A percentile compares a stretch with the other conserved stretches of the same genome.
phyloP scores from a whole-genome alignment of 768 basidiomycete genomes.

The Xanthoconium purpureum region DNA sequence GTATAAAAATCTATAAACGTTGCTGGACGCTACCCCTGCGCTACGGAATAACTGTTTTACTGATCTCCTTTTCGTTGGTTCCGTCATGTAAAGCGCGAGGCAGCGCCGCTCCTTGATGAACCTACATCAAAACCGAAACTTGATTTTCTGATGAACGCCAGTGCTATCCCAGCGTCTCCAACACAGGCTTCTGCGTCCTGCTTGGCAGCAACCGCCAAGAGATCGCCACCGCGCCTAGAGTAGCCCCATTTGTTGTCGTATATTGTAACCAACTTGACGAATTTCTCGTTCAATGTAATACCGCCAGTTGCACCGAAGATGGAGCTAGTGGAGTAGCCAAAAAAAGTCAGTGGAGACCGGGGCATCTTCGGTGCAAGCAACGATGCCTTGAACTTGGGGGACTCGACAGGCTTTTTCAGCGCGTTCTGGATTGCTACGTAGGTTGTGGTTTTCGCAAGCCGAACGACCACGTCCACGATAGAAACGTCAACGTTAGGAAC shows the following conservation, averaged over 20 bases:
- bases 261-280: constrained; percentile 96
- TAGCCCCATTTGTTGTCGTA: constrained; percentile 96
- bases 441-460: constrained; percentile 77
- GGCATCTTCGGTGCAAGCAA: constrained; percentile 90
- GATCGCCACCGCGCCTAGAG: constrained; percentile 89
- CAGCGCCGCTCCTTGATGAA: constrained; percentile 2
- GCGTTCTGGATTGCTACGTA: constrained; percentile 91
- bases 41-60: constrained; percentile 14
- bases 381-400: constrained; percentile 57
- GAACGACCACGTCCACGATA: constrained; percentile 95
- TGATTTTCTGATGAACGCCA: not conserved
- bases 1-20: constrained; percentile 8
- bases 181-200: constrained; percentile 48
- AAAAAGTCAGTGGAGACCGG: constrained; percentile 92
- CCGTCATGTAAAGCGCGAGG: not conserved
- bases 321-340: constrained; percentile 73
- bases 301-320: constrained; percentile 95
- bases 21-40: not conserved
- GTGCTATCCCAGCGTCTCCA: constrained; percentile 3
- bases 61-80: constrained; percentile 1
- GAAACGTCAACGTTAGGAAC: constrained; percentile 96
- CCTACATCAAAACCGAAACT: constrained; percentile 13
- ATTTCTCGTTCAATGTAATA: constrained; percentile 87
- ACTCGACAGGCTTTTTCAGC: constrained; percentile 75
- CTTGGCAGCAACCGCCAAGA: constrained; percentile 76